Percentiles rank a stretch among this genome's conserved stretches.
Conservation (phyloP, 140 eudicot species). For the Flaveria floridana region DNA sequence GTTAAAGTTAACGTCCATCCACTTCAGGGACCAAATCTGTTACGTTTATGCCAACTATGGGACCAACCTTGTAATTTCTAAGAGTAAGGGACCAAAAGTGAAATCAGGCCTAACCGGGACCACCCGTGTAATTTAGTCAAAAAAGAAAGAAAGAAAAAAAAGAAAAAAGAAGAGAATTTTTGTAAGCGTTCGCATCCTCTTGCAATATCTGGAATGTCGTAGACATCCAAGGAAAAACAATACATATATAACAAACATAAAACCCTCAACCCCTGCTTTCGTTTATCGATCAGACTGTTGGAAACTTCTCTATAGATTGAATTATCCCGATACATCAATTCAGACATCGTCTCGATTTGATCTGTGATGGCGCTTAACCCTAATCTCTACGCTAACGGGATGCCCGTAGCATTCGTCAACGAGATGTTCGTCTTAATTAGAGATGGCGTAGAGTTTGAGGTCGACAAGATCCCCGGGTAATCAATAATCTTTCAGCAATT, state of each 20-base stretch:
- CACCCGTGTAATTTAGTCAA: no score
- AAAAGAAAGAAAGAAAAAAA: no score
- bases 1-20: no score
- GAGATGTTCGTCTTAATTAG: slow-evolving; percentile 87
- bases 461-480: slow-evolving; percentile 92
- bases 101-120: no score
- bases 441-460: slow-evolving; percentile 92
- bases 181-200: not conserved
- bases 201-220: slow-evolving; percentile 7
- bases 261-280: not conserved
- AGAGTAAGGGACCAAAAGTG: no score
- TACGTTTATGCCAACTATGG: no score
- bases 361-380: slow-evolving; percentile 77
- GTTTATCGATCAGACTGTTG: not conserved
- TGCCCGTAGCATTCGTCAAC: slow-evolving; percentile 88
- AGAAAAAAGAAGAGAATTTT: no score
- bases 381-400: slow-evolving; percentile 60
- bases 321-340: not conserved
- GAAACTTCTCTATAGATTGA: not conserved
- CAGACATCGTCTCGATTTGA: not conserved
- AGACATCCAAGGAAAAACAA: not conserved
- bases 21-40: no score
- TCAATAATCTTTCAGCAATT: not conserved
- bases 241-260: not conserved
- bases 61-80: no score